A percentile compares a stretch with the other conserved stretches of the same genome.
Conservation (phyloP, 768 basidiomycete species). For the Holtermanniella nyarrowii region DNA sequence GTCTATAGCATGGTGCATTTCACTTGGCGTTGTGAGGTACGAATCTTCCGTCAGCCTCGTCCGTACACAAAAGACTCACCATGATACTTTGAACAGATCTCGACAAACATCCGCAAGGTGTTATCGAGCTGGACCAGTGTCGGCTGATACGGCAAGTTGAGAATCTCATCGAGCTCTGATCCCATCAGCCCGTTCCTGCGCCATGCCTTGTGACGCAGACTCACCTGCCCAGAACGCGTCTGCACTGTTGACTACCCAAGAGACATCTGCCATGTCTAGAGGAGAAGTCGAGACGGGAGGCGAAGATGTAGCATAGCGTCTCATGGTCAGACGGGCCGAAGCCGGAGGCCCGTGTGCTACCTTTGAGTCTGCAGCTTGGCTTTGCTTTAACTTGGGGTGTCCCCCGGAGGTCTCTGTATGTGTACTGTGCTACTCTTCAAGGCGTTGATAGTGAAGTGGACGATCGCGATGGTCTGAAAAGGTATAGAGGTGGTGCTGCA, state of each 20-base stretch:
- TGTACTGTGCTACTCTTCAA: too few species aligned
- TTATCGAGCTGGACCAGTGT: slow-evolving; percentile 69
- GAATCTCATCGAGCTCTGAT: slow-evolving; percentile 75
- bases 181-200: not conserved
- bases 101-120: slow-evolving; percentile 62
- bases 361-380: too few species aligned
- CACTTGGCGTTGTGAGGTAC: slow-evolving; percentile 71
- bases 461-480: too few species aligned
- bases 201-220: not conserved
- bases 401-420: too few species aligned
- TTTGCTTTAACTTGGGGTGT: too few species aligned
- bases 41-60: slow-evolving; percentile 51
- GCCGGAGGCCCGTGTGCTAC: too few species aligned
- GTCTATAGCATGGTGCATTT: slow-evolving; percentile 72
- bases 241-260: not conserved
- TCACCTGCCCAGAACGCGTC: not conserved
- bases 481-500: too few species aligned
- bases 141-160: slow-evolving; percentile 54
- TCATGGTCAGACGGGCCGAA: too few species aligned
- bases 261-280: not conserved
- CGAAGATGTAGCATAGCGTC: too few species aligned
- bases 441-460: too few species aligned
- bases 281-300: not conserved
- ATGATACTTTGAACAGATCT: slow-evolving; percentile 75
- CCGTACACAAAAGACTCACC: slow-evolving; percentile 45